Percentiles rank a stretch among this genome's conserved stretches.
Conservation (phyloP, 129 eudicot species). For the Flaveria linearis region DNA sequence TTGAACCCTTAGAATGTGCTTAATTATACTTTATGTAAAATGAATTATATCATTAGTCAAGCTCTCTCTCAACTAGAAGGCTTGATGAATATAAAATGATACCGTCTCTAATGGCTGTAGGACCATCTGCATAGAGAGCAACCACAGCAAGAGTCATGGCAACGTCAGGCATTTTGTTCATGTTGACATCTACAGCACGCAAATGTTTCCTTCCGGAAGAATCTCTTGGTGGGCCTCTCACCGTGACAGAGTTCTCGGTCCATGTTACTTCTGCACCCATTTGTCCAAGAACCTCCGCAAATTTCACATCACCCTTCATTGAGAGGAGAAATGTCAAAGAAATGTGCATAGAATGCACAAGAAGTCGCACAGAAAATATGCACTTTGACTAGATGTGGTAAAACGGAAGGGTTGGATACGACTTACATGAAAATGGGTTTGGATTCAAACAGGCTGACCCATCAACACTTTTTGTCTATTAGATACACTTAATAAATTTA, state of each 20-base stretch:
- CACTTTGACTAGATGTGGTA: background rate
- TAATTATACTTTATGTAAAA: background rate
- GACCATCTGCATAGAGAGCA: conserved; percentile 92
- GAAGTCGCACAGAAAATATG: background rate
- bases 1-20: background rate
- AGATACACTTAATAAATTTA: background rate
- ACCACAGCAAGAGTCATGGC: conserved; percentile 99
- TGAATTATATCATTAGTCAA: too few species aligned
- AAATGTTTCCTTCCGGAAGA: conserved; percentile 72
- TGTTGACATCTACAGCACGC: conserved; percentile 90
- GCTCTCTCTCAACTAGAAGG: background rate
- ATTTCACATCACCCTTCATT: conserved; percentile 88
- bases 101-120: conserved; percentile 98
- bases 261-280: conserved; percentile 97
- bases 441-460: background rate
- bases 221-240: conserved; percentile 79
- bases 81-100: conserved; percentile 16
- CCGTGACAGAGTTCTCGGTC: conserved; percentile 94
- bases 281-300: conserved; percentile 99
- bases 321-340: conserved; percentile 18
- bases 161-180: conserved; percentile 99
- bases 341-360: conserved; percentile 42
- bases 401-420: conserved; percentile 4
- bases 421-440: background rate
- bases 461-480: background rate